Conservation (phyloP, 768 basidiomycete species). For the Lentinula guzmanii region DNA sequence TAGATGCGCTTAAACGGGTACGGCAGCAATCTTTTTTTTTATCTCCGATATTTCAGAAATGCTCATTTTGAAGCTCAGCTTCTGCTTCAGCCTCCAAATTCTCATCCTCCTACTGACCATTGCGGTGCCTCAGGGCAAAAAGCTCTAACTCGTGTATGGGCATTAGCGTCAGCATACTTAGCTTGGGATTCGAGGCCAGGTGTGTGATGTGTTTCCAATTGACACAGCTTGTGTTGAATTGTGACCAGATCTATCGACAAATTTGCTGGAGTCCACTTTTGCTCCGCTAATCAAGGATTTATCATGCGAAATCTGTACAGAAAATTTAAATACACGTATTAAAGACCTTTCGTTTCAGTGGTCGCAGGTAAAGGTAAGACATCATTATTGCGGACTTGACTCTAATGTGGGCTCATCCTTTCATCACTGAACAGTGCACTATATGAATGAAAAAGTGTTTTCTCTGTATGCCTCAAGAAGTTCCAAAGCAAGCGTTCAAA, state of each 20-base stretch:
- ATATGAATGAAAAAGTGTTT: no score
- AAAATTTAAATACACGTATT: slow-evolving; percentile 56
- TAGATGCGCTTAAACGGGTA: slow-evolving; percentile 71
- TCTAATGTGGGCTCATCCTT: not conserved
- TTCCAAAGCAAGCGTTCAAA: no score
- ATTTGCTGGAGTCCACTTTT: slow-evolving; percentile 66
- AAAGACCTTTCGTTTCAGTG: slow-evolving; percentile 67
- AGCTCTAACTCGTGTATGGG: slow-evolving; percentile 76
- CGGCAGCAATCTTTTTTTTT: not conserved
- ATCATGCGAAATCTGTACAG: slow-evolving; percentile 59
- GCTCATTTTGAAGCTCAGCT: slow-evolving; percentile 17
- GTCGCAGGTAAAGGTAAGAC: slow-evolving; percentile 69
- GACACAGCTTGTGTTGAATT: slow-evolving; percentile 9
- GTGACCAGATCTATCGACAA: slow-evolving; percentile 63
- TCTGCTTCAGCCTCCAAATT: slow-evolving; percentile 65
- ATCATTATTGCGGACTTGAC: not conserved
- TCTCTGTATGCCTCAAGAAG: no score
- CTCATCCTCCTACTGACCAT: slow-evolving; percentile 57
- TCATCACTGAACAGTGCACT: not conserved
- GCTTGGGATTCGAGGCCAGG: slow-evolving; percentile 82
- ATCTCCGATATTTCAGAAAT: not conserved
- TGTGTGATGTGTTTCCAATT: slow-evolving; percentile 21
- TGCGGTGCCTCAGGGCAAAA: slow-evolving; percentile 78
- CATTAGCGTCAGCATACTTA: slow-evolving; percentile 74
- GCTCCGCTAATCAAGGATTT: slow-evolving; percentile 64